phyloP scores from a whole-genome alignment of 2,329 filamentous ascomycete species.

The Chrysoporthe puriensis region DNA sequence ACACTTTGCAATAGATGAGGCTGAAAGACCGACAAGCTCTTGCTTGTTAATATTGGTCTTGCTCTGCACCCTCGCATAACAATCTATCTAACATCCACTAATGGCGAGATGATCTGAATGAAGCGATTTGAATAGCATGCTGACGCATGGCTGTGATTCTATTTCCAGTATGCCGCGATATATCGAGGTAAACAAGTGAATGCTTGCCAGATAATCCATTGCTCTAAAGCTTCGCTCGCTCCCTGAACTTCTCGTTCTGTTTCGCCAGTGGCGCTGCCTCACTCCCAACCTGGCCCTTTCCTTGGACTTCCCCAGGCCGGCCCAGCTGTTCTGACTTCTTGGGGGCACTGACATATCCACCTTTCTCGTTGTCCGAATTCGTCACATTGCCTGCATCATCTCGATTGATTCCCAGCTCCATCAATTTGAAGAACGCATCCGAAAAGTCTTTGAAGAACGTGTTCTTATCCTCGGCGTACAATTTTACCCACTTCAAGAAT shows the following conservation, averaged over 20 bases:
- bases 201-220: neutral
- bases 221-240: slow-evolving; percentile 43
- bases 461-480: slow-evolving; percentile 64
- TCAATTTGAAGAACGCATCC: slow-evolving; percentile 60
- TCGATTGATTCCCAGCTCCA: slow-evolving; percentile 63
- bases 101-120: neutral
- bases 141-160: neutral
- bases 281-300: slow-evolving; percentile 35
- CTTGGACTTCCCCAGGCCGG: slow-evolving; percentile 38
- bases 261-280: slow-evolving; percentile 46
- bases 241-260: slow-evolving; percentile 41
- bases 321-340: slow-evolving; percentile 40
- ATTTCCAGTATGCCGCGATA: neutral
- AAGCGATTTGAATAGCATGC: neutral
- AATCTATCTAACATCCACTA: neutral
- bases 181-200: neutral
- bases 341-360: slow-evolving; percentile 39
- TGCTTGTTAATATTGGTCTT: neutral
- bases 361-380: slow-evolving; percentile 60
- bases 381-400: slow-evolving; percentile 55
- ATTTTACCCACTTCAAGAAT: slow-evolving; percentile 60
- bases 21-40: no score
- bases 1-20: neutral
- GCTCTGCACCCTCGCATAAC: neutral
- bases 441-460: slow-evolving; percentile 64